A percentile compares a stretch with the other conserved stretches of the same genome.
These are phyloP conservation scores for Trametes villosa DNA, from an alignment of 768 basidiomycete genomes.

Conservation along the genomic window DNA sequence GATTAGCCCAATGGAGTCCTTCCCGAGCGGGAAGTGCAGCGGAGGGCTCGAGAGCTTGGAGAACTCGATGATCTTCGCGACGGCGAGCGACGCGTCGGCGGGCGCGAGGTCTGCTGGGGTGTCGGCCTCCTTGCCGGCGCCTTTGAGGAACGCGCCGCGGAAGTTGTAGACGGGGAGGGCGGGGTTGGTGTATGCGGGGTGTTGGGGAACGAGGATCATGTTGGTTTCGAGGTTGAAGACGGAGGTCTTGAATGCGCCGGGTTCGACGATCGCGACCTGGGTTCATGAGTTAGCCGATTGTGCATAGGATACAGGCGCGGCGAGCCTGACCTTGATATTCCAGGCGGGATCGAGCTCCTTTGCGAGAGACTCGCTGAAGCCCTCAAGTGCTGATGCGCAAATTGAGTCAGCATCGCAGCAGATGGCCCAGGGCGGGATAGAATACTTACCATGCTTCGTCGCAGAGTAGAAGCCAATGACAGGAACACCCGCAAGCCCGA, in stretches of 20 bases:
- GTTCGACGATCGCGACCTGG: constrained; percentile 27
- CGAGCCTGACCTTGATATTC: no score
- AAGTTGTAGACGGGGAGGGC: background rate
- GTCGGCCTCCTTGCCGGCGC: background rate
- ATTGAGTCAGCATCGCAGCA: background rate
- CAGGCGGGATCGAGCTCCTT: constrained; percentile 45
- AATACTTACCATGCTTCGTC: constrained; percentile 22
- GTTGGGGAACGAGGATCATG: background rate
- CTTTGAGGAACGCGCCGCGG: background rate
- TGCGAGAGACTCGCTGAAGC: constrained; percentile 42
- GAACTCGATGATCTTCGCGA: constrained; percentile 26
- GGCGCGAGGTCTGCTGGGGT: background rate
- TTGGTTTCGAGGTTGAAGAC: background rate
- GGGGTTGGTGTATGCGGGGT: constrained; percentile 24
- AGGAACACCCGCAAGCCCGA: constrained; percentile 28
- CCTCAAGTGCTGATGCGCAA: constrained; percentile 32
- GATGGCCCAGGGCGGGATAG: no score
- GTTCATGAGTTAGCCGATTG: no score
- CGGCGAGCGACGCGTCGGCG: constrained; percentile 26
- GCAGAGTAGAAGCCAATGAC: constrained; percentile 30
- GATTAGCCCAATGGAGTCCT: constrained; percentile 11
- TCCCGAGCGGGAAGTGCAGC: constrained; percentile 25
- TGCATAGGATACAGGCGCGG: no score
- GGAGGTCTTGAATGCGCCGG: constrained; percentile 20
- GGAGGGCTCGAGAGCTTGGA: constrained; percentile 24